Conservation (phyloP, 768 basidiomycete species). For the Auricularia auricula-judae region DNA sequence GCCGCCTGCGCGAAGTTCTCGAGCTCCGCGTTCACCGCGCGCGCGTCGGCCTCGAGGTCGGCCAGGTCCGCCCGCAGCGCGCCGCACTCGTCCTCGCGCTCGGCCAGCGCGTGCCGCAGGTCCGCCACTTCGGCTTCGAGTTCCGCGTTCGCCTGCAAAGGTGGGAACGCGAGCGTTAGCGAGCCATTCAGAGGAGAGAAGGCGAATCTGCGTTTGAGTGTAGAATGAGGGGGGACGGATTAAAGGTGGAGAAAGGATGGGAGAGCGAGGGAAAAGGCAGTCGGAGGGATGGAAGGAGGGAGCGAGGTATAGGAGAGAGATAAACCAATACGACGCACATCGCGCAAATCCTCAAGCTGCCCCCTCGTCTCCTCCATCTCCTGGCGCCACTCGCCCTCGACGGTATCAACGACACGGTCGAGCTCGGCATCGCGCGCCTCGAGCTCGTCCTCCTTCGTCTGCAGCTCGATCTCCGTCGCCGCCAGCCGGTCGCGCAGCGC, state of each 20-base stretch:
- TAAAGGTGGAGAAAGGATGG: neutral
- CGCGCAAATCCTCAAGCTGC: constrained; percentile 70
- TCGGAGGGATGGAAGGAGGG: too few species aligned
- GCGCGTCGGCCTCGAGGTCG: constrained; percentile 48
- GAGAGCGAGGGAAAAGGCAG: too few species aligned
- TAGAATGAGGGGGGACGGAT: too few species aligned
- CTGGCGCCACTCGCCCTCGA: constrained; percentile 79
- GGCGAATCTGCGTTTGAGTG: neutral
- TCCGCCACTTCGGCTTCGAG: constrained; percentile 3
- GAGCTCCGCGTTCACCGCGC: constrained; percentile 36
- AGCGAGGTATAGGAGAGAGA: too few species aligned
- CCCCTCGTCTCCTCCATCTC: constrained; percentile 74
- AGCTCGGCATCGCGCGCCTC: constrained; percentile 72
- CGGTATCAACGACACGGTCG: constrained; percentile 54
- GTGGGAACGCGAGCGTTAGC: too few species aligned
- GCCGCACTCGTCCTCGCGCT: constrained; percentile 70
- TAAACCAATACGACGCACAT: constrained; percentile 32
- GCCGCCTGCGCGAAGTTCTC: constrained; percentile 71
- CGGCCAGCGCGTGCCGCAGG: constrained; percentile 25
- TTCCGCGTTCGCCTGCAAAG: neutral
- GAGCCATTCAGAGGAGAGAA: neutral
- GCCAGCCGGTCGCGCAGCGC: constrained; percentile 66
- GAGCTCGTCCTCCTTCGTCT: constrained; percentile 80
- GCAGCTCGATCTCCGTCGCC: constrained; percentile 69
- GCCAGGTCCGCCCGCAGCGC: constrained; percentile 62